Conservation (phyloP, 2,329 filamentous ascomycete genomes). For the Trichoderma harzianum region DNA sequence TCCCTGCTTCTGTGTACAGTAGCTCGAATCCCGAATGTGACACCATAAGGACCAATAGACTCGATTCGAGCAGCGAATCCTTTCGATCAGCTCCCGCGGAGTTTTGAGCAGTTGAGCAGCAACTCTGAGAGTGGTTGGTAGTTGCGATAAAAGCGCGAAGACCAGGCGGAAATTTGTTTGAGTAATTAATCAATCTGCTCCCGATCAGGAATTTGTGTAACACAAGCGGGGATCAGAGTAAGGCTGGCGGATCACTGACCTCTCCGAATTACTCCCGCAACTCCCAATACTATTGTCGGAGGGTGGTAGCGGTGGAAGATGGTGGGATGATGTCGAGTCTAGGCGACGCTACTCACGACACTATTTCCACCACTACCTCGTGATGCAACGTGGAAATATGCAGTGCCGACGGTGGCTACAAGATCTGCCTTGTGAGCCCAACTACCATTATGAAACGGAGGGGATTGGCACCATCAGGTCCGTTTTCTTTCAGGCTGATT, state of each 20-base stretch:
- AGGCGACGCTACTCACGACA: conserved; percentile 2
- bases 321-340: background rate
- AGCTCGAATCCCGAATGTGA: background rate
- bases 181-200: background rate
- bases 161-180: background rate
- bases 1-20: background rate
- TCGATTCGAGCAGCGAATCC: background rate
- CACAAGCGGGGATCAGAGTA: background rate
- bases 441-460: background rate
- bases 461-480: background rate
- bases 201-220: background rate
- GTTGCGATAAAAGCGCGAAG: background rate
- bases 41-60: background rate
- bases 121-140: background rate
- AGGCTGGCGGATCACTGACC: background rate
- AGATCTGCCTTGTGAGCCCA: background rate
- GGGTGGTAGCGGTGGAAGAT: background rate
- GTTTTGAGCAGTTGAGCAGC: background rate
- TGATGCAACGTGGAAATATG: background rate
- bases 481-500: background rate
- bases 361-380: background rate
- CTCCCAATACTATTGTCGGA: background rate
- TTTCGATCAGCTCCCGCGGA: background rate
- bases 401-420: background rate
- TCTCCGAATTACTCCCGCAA: background rate